Evolutionary conservation across 805 yeast species (phyloP).

Genomic region (Metschnikowia sp.): DNA sequence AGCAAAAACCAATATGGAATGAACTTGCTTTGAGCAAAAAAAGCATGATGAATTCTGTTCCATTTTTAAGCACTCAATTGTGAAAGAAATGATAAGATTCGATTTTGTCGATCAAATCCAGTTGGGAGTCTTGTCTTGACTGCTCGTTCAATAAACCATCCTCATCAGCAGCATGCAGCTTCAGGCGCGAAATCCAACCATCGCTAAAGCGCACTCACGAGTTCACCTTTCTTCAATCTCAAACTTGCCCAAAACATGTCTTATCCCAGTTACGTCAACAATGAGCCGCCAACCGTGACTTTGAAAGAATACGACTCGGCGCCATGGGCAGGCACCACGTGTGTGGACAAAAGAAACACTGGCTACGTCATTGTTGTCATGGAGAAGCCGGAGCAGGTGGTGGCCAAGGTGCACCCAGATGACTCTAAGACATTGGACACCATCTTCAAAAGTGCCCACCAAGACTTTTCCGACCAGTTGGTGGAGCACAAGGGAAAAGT

Average conservation of each 20-base stretch:
- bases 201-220: too few species aligned
- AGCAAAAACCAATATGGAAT: too few species aligned
- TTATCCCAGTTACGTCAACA: constrained; percentile 44
- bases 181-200: too few species aligned
- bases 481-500: constrained; percentile 15
- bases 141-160: too few species aligned
- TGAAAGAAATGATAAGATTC: too few species aligned
- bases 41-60: too few species aligned
- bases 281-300: constrained; percentile 45
- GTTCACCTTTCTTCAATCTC: too few species aligned
- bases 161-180: too few species aligned
- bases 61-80: too few species aligned
- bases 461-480: constrained; percentile 19
- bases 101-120: too few species aligned
- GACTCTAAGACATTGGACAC: constrained; percentile 39
- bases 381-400: constrained; percentile 40
- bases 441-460: constrained; percentile 47
- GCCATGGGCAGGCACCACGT: constrained; percentile 49
- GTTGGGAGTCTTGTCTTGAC: too few species aligned
- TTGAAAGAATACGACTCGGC: constrained; percentile 49
- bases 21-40: too few species aligned
- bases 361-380: constrained; percentile 44
- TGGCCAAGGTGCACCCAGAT: constrained; percentile 39
- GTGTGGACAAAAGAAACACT: constrained; percentile 40
- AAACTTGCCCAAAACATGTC: constrained; percentile 2